Base-by-base conservation (phyloP, 2,329 filamentous ascomycete genomes). In the Xylariaceae sp. region DNA sequence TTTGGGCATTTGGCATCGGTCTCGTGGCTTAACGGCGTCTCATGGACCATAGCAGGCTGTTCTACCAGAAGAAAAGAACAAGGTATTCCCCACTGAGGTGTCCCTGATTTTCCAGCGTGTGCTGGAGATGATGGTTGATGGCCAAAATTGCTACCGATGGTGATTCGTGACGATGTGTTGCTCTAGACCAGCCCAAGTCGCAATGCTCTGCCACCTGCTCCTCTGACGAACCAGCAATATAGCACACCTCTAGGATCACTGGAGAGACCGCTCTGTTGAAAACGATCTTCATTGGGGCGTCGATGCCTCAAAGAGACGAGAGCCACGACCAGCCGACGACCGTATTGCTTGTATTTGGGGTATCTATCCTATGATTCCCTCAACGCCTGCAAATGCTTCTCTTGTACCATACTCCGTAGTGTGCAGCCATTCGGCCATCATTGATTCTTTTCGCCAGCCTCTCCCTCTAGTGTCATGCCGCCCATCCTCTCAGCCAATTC, bases 41-140 rank as follows among this genome's bases (percentile, higher is more conserved):
- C 59, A 56, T 63, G 67, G 68, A 68, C 63, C 63, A 61, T 66
- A 72, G 66, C 70, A 67, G 70, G 68, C 61, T 77, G 73, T 69
- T 76, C 69, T 71, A 58, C 56, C 51, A n/a, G n/a, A 56, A 41
- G 43, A 44, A 56, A 65, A 70, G 65, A 61, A 67, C 61, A 67
- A 67, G 68, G 73, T 72, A 67, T 71, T 64, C 62, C 64, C 64
- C 69, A 70, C 65, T 70, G 73, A 88, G 87, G 87, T 94, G 87
- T 94, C 87, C 87, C 86, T 64, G 83, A 90, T 71, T 87, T 80
- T 77, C 65, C 53, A 56, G 58, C 58, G 55, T 36, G 55, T 53
- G 61, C 61, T 55, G 68, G 70, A 68, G 80, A 85, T 75, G 77
- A 92, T 59, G 86, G 86, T 94, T 86, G 87, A 94, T 88, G 78